Evolutionary conservation across 306 rosid species (phyloP), one percentile per base, ranked within the genome.

Genomic region (Senna tora): DNA sequence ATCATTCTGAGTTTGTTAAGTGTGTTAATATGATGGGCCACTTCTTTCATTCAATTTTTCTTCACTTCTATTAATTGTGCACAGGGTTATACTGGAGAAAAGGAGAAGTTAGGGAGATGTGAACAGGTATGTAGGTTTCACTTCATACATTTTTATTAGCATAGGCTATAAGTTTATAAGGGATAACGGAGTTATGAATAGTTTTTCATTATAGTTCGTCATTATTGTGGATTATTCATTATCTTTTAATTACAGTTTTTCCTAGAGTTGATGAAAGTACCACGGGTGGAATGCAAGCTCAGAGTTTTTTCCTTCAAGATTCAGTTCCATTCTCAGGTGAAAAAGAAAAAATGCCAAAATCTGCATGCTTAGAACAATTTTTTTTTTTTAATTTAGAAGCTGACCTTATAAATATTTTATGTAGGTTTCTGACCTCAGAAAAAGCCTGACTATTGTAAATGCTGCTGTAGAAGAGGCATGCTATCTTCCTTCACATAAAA

Each of bases 281-380:
- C 98, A 39, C 90, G 97, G 57, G 96, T 81, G 66, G 98, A 93
- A 84, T 78, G 86, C 70, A 93, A 93, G 81, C 98, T 93, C 45
- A 81, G 90, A 84, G 97, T 93, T 49, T 89, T 88, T 73, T 84
- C 84, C 33, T 93, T 93, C 88, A 93, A 87, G 87, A 89, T 88
- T 71, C 97, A 87, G 73, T 93, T 93, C 84, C 64, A 52, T 33
- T 81, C 89, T 71, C 98, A 93, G 98, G 98, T 93, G 67, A 62
- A 11, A 20, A 68, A 67, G 65, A 39, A 13, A 41, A 45, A 16
- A 63, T 33, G 30, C 41, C 59, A 47, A 43, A 47, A 30, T 79
- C 28, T 43, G 49, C 60, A 30, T 60, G 32, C n/a, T 46, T 69
- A n/a, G 55, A 25, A 14, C 9, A 56, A 32, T 52, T 16, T 82